Base-by-base conservation (phyloP, 2,329 filamentous ascomycete species). In the Trichoderma arundinaceum region DNA sequence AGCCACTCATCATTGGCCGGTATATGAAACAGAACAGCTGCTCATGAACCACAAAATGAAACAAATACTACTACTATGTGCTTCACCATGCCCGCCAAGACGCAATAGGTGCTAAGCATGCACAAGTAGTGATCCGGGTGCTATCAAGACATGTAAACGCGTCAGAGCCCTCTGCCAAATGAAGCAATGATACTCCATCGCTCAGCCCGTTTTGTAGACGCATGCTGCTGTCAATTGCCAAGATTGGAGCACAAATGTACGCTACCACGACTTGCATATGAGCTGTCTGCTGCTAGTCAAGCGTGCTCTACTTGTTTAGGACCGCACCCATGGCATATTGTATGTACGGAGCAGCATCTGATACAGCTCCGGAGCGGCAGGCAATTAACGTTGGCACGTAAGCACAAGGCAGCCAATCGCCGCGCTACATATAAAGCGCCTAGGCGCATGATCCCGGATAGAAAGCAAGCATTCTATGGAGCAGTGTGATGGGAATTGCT, bases 221-320 rank as follows among this genome's bases (percentile, higher is more conserved):
- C 56, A 22, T 38, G 56, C n/a, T 19, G 32, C 56, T 38, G 56
- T 5, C 43, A 46, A 48, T 48, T 48, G 56, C 56, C 56, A 59
- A 59, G 56, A 59, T 48, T 59, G 56, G 56, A 59, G 17, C 43
- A 32, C 32, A 22, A 22, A 46, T 22, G 32, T 35, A 22, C 32
- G 56, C 43, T 59, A 44, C 54, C 39, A 44, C 32, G 43, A 12
- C 39, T 38, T 48, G 56, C 56, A 59, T 59, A 17, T 48, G 43
- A 59, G 56, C 41, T 59, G 43, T 59, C 54, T 44, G 39, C 41
- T 57, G n/a, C 51, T 53, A 52, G 49, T 52, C 49, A 35, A 52
- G 22, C 22, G 22, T 28, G 22, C 19, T 49, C 46, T 49, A 32
- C 46, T 51, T 51, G 48, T 33, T 51, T 51, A 32, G 48, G 48